Conservation (phyloP, 352 stramenopile genomes). For the Globisporangium perplexum region DNA sequence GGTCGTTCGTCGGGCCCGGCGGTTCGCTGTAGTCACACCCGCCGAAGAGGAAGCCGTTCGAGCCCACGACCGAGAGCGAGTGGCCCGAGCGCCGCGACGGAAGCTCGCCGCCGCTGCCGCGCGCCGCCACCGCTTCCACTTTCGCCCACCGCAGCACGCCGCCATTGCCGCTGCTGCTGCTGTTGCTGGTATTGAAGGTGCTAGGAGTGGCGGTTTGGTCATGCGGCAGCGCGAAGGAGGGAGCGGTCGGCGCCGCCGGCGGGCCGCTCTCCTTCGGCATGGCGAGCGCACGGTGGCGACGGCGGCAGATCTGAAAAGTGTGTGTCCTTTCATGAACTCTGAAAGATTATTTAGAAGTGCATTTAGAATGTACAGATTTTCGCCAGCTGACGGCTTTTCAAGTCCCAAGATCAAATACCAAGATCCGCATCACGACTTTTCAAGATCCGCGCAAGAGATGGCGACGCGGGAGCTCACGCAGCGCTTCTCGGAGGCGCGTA, state of each 20-base stretch:
- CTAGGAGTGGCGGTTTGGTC: not conserved
- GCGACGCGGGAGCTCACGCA: conserved; percentile 56
- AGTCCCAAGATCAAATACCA: too few relatives aligned
- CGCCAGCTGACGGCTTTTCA: too few relatives aligned
- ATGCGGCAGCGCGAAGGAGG: not conserved
- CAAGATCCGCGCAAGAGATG: conserved; percentile 45
- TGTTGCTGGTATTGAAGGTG: conserved; percentile 1
- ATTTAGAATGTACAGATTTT: too few relatives aligned
- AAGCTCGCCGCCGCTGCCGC: conserved; percentile 74
- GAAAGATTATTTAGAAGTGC: too few relatives aligned
- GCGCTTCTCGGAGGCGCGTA: conserved; percentile 34
- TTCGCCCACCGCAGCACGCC: conserved; percentile 49
- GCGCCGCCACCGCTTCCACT: conserved; percentile 36
- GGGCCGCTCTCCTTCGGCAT: not conserved
- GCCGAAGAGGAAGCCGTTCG: conserved; percentile 91
- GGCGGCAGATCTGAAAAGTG: too few relatives aligned
- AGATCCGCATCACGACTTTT: too few relatives aligned
- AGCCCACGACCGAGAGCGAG: conserved; percentile 88
- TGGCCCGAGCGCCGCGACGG: conserved; percentile 91
- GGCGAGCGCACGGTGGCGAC: too few relatives aligned
- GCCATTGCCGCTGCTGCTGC: not conserved
- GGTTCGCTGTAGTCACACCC: conserved; percentile 86
- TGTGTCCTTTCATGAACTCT: too few relatives aligned
- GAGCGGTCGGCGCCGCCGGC: not conserved
- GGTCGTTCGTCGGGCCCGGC: conserved; percentile 90